A percentile compares a stretch with the other conserved stretches of the same genome.
These are phyloP conservation scores for Daldinia concentrica DNA, from an alignment of 495 filamentous ascomycete genomes.

Conservation along the genomic window DNA sequence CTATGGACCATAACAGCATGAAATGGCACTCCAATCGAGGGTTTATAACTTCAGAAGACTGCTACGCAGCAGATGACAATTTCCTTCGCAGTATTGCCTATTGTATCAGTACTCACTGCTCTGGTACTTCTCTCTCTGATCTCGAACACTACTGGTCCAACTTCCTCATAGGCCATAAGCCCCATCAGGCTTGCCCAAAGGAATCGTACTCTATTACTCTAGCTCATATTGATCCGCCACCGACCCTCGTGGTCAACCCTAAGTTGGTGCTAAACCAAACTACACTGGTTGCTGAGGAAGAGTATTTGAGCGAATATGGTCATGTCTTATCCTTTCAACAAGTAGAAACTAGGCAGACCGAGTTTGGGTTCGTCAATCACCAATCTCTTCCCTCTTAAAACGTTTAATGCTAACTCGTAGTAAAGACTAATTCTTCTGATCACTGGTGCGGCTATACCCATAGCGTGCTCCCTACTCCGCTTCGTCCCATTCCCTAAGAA, in stretches of 20 bases:
- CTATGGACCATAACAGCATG: conserved; percentile 13
- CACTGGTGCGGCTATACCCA: conserved; percentile 46
- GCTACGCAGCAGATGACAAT: conserved; percentile 47
- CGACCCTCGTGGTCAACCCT: conserved; percentile 15
- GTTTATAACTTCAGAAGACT: conserved; percentile 46
- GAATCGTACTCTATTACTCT: conserved; percentile 40
- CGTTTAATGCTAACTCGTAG: conserved; percentile 1
- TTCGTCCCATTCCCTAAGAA: conserved; percentile 43
- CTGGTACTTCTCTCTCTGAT: conserved; percentile 30
- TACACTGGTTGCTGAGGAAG: conserved; percentile 36
- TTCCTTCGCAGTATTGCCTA: conserved; percentile 51
- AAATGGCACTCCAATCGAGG: conserved; percentile 5
- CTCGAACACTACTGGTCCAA: conserved; percentile 49
- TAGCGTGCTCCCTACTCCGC: conserved; percentile 44
- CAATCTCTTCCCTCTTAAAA: neutral
- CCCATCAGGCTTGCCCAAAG: conserved; percentile 41
- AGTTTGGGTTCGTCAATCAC: conserved; percentile 41
- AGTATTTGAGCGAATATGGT: conserved; percentile 36
- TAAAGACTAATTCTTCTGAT: conserved; percentile 46
- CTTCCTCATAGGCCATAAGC: conserved; percentile 39
- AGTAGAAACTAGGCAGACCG: conserved; percentile 31
- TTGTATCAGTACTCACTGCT: conserved; percentile 50
- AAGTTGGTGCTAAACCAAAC: conserved; percentile 42
- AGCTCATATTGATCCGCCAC: conserved; percentile 19
- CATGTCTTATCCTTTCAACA: conserved; percentile 30